A percentile compares a stretch with the other conserved stretches of the same genome.
These are phyloP conservation scores for Metschnikowia lachancei DNA, from an alignment of 805 yeast species.

Conservation along the genomic window DNA sequence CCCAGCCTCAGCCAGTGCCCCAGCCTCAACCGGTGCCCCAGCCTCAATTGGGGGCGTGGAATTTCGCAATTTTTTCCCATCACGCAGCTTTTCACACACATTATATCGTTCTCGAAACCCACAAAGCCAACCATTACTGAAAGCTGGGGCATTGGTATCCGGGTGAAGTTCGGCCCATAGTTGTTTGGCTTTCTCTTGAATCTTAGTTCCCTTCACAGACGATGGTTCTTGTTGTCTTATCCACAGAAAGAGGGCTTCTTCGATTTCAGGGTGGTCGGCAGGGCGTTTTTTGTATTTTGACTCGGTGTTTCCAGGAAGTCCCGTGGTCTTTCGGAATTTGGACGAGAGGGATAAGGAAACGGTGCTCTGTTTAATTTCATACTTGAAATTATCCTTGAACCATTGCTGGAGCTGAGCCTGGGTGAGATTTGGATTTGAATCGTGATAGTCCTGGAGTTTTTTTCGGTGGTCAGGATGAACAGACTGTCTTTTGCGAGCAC, in stretches of 20 bases:
- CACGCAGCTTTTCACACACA: background rate
- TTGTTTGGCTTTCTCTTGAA: background rate
- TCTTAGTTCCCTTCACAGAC: background rate
- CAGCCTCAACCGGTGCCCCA: no score
- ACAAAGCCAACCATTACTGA: background rate
- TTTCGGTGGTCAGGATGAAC: no score
- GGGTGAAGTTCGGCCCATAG: background rate
- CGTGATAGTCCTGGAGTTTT: no score
- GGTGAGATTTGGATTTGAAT: background rate
- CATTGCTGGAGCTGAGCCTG: background rate
- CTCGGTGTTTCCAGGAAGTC: background rate
- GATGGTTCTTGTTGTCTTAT: background rate
- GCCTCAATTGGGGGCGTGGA: no score
- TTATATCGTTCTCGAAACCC: background rate
- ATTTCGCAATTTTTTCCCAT: background rate
- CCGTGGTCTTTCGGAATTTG: background rate
- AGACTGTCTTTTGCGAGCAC: no score
- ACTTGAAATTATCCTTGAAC: background rate
- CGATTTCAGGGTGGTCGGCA: background rate
- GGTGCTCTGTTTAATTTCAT: background rate
- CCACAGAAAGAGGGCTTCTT: background rate
- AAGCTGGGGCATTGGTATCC: background rate
- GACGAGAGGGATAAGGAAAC: background rate
- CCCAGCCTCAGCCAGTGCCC: no score
- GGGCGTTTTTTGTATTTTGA: background rate